Conservation (phyloP, 1,139 yeast genomes). For the Geotrichum phurueaensis region DNA sequence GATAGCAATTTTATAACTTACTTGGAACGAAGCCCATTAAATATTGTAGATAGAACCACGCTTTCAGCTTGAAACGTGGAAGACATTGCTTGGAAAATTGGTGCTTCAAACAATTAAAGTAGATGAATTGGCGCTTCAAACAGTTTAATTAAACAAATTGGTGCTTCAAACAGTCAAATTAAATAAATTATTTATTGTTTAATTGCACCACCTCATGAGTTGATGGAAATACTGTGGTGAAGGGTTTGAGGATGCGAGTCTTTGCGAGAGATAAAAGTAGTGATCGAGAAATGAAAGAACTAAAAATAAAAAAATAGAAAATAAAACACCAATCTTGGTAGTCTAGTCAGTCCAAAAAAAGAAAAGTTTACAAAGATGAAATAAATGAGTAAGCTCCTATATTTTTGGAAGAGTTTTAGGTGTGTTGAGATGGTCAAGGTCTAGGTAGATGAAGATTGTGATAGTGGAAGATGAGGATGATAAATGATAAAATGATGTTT, state of each 20-base stretch:
- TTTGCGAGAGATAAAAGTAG: background rate
- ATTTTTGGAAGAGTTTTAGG: background rate
- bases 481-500: background rate
- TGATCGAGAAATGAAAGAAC: background rate
- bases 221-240: background rate
- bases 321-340: background rate
- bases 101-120: background rate
- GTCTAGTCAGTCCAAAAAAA: background rate
- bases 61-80: conserved; percentile 18
- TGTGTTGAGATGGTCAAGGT: background rate
- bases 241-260: background rate
- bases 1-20: conserved; percentile 18
- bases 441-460: background rate
- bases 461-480: background rate
- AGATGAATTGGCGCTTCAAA: background rate
- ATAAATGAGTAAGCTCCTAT: background rate
- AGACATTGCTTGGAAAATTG: conserved; percentile 2
- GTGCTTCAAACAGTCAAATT: background rate
- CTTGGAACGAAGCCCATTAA: conserved; percentile 26
- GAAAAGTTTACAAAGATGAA: background rate
- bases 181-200: background rate
- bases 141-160: background rate
- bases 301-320: background rate
- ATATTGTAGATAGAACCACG: conserved; percentile 22
- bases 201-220: background rate